Percentiles rank a stretch among this genome's conserved stretches.
phyloP scores from a whole-genome alignment of 129 eudicot genomes.

The Apium graveolens region DNA sequence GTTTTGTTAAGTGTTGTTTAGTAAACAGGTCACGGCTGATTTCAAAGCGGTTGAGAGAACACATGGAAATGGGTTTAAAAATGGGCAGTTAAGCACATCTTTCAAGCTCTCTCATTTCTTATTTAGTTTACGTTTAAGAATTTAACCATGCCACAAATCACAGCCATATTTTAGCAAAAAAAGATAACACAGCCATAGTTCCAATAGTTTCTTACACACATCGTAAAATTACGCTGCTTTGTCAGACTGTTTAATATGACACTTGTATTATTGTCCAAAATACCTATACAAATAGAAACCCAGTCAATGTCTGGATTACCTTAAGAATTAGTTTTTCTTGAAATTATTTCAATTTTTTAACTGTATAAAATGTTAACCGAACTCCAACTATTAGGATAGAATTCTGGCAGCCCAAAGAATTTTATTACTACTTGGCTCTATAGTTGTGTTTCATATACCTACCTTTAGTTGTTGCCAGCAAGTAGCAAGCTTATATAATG shows the following conservation, averaged over 20 bases:
- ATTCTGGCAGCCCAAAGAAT: neutral
- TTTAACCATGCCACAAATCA: neutral
- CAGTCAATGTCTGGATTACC: too few species aligned
- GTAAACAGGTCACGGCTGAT: too few species aligned
- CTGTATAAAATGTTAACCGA: neutral
- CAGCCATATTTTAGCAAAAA: neutral
- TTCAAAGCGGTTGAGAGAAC: too few species aligned
- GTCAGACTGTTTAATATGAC: too few species aligned
- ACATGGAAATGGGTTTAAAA: too few species aligned
- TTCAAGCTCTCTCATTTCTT: neutral
- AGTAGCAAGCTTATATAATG: neutral
- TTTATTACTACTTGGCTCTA: neutral
- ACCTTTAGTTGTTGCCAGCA: neutral
- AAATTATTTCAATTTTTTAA: too few species aligned
- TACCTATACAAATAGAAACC: too few species aligned
- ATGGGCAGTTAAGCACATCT: neutral
- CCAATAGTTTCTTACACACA: neutral
- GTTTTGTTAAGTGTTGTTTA: neutral
- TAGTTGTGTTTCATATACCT: neutral
- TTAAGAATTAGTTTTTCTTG: too few species aligned
- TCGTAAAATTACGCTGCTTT: neutral
- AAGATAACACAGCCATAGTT: neutral
- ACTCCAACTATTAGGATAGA: neutral
- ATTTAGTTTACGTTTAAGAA: neutral
- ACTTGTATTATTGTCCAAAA: neutral